These are phyloP conservation scores for Nematocida minor DNA, from an alignment of 371 early-diverging fungal species.

Conservation along the genomic window DNA sequence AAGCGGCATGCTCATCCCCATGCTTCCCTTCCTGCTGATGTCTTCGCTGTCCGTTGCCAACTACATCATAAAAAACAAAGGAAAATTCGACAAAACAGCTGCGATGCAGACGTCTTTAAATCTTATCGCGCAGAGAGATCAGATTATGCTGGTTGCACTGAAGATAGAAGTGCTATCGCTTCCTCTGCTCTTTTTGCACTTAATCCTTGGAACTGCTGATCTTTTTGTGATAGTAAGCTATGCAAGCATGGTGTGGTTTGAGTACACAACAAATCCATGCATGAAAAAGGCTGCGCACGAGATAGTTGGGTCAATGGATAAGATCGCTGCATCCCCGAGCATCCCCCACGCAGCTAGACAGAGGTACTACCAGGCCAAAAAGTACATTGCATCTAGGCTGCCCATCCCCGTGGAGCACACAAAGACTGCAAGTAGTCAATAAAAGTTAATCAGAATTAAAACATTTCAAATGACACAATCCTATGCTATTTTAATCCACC, in stretches of 20 bases:
- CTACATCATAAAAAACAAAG: conserved; percentile 47
- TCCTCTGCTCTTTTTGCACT: conserved; percentile 43
- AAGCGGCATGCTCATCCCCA: conserved; percentile 30
- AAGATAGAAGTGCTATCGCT: conserved; percentile 42
- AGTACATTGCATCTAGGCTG: neutral
- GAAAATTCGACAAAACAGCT: conserved; percentile 30
- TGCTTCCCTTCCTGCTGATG: conserved; percentile 59
- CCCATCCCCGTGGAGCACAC: no score
- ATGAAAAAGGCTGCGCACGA: conserved; percentile 56
- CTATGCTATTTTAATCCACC: no score
- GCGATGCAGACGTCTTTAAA: neutral
- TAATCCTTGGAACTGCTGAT: conserved; percentile 37
- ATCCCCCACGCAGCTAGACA: neutral
- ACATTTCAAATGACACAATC: neutral
- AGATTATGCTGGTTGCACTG: conserved; percentile 31
- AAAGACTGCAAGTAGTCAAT: neutral
- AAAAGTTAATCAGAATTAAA: neutral
- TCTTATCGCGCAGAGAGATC: conserved; percentile 12
- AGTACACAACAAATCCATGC: conserved; percentile 55
- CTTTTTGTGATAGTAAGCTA: conserved; percentile 41
- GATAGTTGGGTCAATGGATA: conserved; percentile 15
- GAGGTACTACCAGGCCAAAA: conserved; percentile 1
- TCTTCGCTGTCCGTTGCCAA: conserved; percentile 43
- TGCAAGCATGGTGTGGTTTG: conserved; percentile 54
- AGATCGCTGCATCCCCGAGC: neutral